These are phyloP conservation scores for Teunomyces atbi DNA, from an alignment of 805 yeast species.

Conservation along the genomic window DNA sequence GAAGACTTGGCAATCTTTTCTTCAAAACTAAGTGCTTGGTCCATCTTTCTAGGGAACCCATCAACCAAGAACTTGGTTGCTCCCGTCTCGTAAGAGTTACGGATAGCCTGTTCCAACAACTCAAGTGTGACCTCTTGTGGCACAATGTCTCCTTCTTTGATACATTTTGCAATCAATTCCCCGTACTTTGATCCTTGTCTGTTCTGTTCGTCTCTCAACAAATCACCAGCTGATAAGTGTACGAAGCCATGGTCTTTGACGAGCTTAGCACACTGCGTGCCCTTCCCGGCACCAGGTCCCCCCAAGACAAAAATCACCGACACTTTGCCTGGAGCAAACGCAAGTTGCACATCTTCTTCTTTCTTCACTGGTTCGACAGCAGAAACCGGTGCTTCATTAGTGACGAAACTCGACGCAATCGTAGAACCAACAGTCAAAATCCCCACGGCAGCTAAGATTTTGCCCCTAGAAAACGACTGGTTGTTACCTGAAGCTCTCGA, in stretches of 20 bases:
- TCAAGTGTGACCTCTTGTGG: conserved; percentile 92
- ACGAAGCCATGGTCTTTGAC: conserved; percentile 79
- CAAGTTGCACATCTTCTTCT: conserved; percentile 23
- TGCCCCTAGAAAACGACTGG: conserved; percentile 16
- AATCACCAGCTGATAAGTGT: conserved; percentile 95
- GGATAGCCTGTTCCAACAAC: conserved; percentile 75
- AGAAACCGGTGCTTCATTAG: conserved; percentile 43
- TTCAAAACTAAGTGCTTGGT: conserved; percentile 94
- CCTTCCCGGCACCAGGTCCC: conserved; percentile 98
- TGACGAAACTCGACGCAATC: conserved; percentile 39
- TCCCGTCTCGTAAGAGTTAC: conserved; percentile 48
- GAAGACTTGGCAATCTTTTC: conserved; percentile 67
- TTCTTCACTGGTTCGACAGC: conserved; percentile 40
- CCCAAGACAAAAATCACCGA: conserved; percentile 90
- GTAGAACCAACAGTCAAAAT: conserved; percentile 54
- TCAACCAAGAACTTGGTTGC: conserved; percentile 74
- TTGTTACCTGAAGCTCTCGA: conserved; percentile 4
- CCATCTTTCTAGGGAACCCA: conserved; percentile 98
- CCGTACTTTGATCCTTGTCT: conserved; percentile 84
- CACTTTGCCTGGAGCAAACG: conserved; percentile 63
- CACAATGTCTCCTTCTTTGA: conserved; percentile 85
- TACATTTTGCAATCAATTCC: conserved; percentile 76
- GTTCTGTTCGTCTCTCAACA: conserved; percentile 86
- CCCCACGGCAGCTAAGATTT: conserved; percentile 31
- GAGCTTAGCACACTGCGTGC: conserved; percentile 89